phyloP scores from a whole-genome alignment of 352 stramenopile genomes.

The Globisporangium paddicum region DNA sequence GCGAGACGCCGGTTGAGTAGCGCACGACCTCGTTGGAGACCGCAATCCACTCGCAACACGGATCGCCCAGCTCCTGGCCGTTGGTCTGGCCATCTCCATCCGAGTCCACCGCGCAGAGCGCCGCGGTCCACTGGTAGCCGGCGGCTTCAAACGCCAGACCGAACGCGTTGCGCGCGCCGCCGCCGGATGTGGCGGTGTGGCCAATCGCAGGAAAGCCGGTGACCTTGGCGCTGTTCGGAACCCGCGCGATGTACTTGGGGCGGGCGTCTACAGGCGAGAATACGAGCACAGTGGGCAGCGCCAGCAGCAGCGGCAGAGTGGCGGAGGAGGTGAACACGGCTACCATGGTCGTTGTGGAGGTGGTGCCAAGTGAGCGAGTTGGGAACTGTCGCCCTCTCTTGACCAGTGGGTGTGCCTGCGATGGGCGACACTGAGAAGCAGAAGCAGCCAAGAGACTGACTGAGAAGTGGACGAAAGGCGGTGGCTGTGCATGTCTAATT shows the following conservation, averaged over 20 bases:
- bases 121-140: background rate
- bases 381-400: too few relatives aligned
- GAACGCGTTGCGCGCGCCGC: constrained; percentile 27
- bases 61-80: constrained; percentile 55
- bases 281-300: background rate
- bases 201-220: background rate
- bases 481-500: too few relatives aligned
- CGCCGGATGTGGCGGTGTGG: background rate
- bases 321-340: background rate
- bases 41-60: too few relatives aligned
- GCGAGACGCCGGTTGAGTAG: too few relatives aligned
- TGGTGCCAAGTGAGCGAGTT: background rate
- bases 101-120: constrained; percentile 22
- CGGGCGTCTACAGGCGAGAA: background rate
- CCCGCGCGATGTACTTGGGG: background rate
- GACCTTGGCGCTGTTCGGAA: background rate
- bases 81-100: constrained; percentile 49
- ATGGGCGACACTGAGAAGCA: too few relatives aligned
- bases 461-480: too few relatives aligned
- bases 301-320: background rate
- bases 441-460: too few relatives aligned
- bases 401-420: too few relatives aligned
- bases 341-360: background rate
- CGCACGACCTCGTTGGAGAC: too few relatives aligned
- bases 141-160: constrained; percentile 19